Evolutionary conservation across 371 early-diverging fungal species (phyloP).

Genomic region (Mortierella polycephala): DNA sequence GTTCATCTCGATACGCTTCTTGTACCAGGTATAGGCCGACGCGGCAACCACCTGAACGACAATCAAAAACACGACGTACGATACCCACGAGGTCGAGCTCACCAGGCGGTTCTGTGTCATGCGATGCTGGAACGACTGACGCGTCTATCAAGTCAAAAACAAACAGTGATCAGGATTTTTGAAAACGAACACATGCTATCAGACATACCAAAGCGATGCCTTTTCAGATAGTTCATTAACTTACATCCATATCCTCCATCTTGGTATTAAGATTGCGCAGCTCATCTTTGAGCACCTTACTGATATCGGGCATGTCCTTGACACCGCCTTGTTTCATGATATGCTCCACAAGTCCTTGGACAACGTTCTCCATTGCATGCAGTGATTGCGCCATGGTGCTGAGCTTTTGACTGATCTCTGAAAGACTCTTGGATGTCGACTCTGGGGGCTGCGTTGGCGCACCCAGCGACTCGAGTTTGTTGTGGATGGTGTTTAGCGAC

Average conservation of each 20-base stretch:
- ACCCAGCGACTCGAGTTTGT: conserved; percentile 67
- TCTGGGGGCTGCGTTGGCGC: conserved; percentile 57
- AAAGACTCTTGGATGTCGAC: conserved; percentile 27
- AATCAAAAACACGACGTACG: conserved; percentile 36
- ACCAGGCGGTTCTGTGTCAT: conserved; percentile 29
- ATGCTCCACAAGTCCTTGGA: conserved; percentile 70
- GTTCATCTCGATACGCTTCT: conserved; percentile 39
- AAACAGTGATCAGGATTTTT: background rate
- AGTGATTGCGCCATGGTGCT: conserved; percentile 78
- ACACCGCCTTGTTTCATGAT: conserved; percentile 54
- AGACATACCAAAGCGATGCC: no score
- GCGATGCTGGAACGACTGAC: conserved; percentile 37
- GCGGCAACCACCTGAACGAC: conserved; percentile 21
- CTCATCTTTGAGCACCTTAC: conserved; percentile 49
- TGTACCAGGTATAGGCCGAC: conserved; percentile 38
- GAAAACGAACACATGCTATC: background rate
- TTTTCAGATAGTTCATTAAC: background rate
- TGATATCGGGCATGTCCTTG: conserved; percentile 13
- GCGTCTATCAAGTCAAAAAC: conserved; percentile 11
- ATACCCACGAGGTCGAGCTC: conserved; percentile 35
- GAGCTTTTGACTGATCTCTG: conserved; percentile 39
- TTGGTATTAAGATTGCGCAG: conserved; percentile 32
- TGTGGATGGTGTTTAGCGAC: conserved; percentile 66
- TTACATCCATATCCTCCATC: conserved; percentile 53
- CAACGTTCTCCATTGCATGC: conserved; percentile 80